phyloP scores from a whole-genome alignment of 164 flowering plant genomes.

The Vitis amurensis region DNA sequence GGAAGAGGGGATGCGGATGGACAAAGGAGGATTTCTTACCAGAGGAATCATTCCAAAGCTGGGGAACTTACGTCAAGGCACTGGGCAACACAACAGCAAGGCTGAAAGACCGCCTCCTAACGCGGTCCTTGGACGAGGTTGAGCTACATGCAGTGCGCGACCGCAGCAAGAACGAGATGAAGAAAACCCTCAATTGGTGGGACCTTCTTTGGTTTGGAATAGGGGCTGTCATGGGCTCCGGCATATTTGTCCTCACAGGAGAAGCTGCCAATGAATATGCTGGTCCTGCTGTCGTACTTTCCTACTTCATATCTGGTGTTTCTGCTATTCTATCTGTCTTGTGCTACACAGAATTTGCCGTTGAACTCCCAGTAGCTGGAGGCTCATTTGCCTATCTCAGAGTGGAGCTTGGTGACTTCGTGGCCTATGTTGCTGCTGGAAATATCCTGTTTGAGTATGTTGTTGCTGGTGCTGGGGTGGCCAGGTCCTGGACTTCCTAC shows the following conservation, averaged over 20 bases:
- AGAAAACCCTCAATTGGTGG: slow-evolving; percentile 49
- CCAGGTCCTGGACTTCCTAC: slow-evolving; percentile 53
- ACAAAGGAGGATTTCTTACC: slow-evolving; percentile 47
- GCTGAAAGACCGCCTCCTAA: slow-evolving; percentile 33
- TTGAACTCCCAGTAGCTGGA: slow-evolving; percentile 50
- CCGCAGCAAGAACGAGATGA: slow-evolving; percentile 44
- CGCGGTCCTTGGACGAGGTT: slow-evolving; percentile 34
- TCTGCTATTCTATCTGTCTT: slow-evolving; percentile 47
- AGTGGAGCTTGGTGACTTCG: slow-evolving; percentile 41
- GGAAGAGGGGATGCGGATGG: slow-evolving; percentile 23
- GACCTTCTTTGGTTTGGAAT: slow-evolving; percentile 54
- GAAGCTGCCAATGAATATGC: slow-evolving; percentile 30
- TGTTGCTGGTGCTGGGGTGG: slow-evolving; percentile 38
- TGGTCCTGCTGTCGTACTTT: slow-evolving; percentile 47
- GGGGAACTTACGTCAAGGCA: slow-evolving; percentile 34
- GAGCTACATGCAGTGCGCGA: slow-evolving; percentile 33
- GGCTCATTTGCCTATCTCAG: slow-evolving; percentile 45
- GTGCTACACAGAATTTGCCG: slow-evolving; percentile 55
- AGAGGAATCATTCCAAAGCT: slow-evolving; percentile 45
- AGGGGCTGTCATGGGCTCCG: slow-evolving; percentile 46
- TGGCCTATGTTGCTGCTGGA: slow-evolving; percentile 44
- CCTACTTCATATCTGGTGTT: slow-evolving; percentile 38
- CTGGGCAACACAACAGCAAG: slow-evolving; percentile 25
- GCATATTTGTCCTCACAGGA: slow-evolving; percentile 57
- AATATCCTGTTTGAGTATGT: slow-evolving; percentile 45